Base-by-base conservation (phyloP, 768 basidiomycete species). In the Leccinum ochraceum region DNA sequence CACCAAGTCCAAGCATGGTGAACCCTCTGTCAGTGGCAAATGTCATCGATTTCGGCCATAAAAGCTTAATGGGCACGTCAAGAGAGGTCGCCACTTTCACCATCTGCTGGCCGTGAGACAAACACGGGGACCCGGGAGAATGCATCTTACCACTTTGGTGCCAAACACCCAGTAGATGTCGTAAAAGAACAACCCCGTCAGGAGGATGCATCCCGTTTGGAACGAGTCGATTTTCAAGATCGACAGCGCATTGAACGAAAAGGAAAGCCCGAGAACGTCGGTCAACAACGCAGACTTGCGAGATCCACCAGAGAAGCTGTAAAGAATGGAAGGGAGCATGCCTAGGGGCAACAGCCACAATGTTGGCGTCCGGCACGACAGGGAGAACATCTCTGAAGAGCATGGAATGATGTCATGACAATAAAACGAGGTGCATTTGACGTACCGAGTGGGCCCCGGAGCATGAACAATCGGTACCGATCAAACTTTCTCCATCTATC, bases 151-250 rank as follows among this genome's bases (percentile, higher is more conserved):
- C 75, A 94, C 91, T 68, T 87, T 83, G 0, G 90, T 90, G 20
- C 90, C 91, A 71, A 95, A 95, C 3, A 95, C 94, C 92, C 92
- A 97, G 83, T 88, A 96, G 44, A 97, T 84, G 71, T 98, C 96
- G 71, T 98, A 98, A 46, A 97, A 51, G 76, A 98, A 94, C 24
- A 99, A 78, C 5, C 92, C 94, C 3, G 83, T 82, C 6, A 99
- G 79, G 3, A 98, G 81, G 61, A 94, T 84, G 44, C 82, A 81
- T 7, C 94, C 96, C 16, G 96, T 97, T 67, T 81, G 75, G 80
- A 98, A 96, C 9, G 91, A 91, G 74, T 98, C 96, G 34, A 98
- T 74, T 72, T 87, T 89, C 66, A 98, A 79, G 61, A 95, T 72
- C 39, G 86, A 81, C 55, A 98, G 77, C 4, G 92, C 88, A 64